A percentile compares a stretch with the other conserved stretches of the same genome.
Evolutionary conservation across 1,284 basidiomycete genomes (phyloP).

Genomic region (Rhodotorula sp.): DNA sequence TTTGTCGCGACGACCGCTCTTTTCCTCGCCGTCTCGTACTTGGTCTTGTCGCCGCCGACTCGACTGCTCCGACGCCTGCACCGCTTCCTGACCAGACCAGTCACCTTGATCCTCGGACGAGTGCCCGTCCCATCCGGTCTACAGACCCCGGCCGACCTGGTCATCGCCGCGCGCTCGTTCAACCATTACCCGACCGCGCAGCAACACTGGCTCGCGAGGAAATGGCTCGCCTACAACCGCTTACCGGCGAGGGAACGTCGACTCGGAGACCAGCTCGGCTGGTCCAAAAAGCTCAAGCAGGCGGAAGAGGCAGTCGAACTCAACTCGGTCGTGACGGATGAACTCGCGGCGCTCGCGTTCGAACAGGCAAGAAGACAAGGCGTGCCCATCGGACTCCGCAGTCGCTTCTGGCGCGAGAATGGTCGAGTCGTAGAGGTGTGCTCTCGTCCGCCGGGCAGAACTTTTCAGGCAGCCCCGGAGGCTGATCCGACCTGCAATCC

Average conservation of each 20-base stretch:
- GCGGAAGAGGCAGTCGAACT: conserved; percentile 54
- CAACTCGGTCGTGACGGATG: conserved; percentile 57
- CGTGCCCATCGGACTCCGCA: conserved; percentile 42
- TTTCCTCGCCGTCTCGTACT: conserved; percentile 23
- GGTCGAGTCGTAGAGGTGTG: conserved; percentile 35
- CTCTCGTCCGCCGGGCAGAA: neutral
- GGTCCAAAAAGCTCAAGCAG: conserved; percentile 57
- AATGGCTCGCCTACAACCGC: conserved; percentile 17
- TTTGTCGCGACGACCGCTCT: conserved; percentile 20
- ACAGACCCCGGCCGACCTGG: conserved; percentile 21
- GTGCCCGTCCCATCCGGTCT: conserved; percentile 14
- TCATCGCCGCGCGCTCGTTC: conserved; percentile 27
- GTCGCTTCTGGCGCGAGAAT: conserved; percentile 56
- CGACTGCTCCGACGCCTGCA: conserved; percentile 1
- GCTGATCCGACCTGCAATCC: neutral
- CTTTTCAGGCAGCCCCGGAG: neutral
- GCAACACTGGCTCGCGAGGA: conserved; percentile 12
- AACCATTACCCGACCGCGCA: conserved; percentile 20
- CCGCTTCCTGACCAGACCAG: neutral
- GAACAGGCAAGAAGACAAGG: conserved; percentile 36
- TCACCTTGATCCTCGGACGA: neutral
- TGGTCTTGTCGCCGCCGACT: conserved; percentile 5
- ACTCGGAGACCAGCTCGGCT: conserved; percentile 59
- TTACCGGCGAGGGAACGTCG: conserved; percentile 10
- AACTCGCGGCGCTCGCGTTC: conserved; percentile 55